Percentiles rank a stretch among this genome's conserved stretches.
phyloP scores from a whole-genome alignment of 805 yeast genomes.

The Metschnikowia gruessii region DNA sequence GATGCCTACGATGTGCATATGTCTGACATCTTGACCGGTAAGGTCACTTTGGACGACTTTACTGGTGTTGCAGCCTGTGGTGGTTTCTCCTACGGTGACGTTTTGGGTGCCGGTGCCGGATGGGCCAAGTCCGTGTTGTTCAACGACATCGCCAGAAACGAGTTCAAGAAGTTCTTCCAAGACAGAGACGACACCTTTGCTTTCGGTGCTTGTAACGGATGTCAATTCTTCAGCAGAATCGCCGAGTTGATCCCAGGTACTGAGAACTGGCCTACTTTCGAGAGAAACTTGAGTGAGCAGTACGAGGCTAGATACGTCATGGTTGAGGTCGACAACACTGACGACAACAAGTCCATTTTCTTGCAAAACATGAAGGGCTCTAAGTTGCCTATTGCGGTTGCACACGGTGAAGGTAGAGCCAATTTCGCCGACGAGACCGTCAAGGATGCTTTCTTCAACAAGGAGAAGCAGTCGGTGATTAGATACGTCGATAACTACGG shows the following conservation, averaged over 20 bases:
- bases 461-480: conserved; percentile 57
- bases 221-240: conserved; percentile 90
- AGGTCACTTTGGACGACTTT: conserved; percentile 69
- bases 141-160: conserved; percentile 70
- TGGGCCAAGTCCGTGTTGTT: conserved; percentile 97
- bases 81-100: conserved; percentile 98
- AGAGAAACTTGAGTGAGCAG: conserved; percentile 87
- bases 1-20: conserved; percentile 93
- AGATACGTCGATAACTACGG: conserved; percentile 93
- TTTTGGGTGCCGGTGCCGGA: conserved; percentile 97
- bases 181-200: conserved; percentile 91
- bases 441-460: conserved; percentile 42
- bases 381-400: conserved; percentile 91
- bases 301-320: conserved; percentile 93
- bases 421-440: conserved; percentile 50
- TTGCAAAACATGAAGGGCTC: conserved; percentile 92
- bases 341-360: conserved; percentile 61
- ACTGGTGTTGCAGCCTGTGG: conserved; percentile 98
- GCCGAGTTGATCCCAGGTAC: conserved; percentile 89
- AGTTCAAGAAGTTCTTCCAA: conserved; percentile 78
- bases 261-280: conserved; percentile 94
- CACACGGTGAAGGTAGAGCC: conserved; percentile 98
- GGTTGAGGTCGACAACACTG: conserved; percentile 64
- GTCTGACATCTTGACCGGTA: conserved; percentile 83
- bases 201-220: conserved; percentile 97